Conservation (phyloP, 73 alveolate genomes). For the Effrenium voratum region DNA sequence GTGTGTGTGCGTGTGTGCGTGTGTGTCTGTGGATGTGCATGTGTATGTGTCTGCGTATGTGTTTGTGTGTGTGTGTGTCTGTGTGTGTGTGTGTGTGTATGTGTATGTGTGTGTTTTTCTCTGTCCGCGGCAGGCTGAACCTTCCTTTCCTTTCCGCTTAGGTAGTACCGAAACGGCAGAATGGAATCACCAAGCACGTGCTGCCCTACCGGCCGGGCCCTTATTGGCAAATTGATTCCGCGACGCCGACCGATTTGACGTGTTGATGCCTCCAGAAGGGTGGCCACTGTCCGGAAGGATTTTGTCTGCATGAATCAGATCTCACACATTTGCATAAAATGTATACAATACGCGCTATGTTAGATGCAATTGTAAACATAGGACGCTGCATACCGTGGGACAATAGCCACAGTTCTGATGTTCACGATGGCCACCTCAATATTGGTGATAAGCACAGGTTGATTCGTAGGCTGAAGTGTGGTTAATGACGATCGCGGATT, state of each 20-base stretch:
- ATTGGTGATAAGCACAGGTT: too few species aligned
- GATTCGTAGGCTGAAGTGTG: too few species aligned
- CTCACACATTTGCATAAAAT: too few species aligned
- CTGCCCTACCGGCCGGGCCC: background rate
- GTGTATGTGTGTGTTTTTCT: background rate
- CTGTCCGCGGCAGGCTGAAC: background rate
- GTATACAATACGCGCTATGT: too few species aligned
- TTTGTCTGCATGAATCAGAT: too few species aligned
- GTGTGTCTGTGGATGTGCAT: background rate
- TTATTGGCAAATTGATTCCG: background rate
- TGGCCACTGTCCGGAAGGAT: too few species aligned
- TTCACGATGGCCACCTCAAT: too few species aligned
- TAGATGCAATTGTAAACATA: too few species aligned
- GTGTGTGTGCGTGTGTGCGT: background rate
- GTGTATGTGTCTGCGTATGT: too few species aligned
- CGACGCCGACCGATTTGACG: background rate
- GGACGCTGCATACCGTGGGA: too few species aligned
- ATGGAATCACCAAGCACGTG: slow-evolving; percentile 11
- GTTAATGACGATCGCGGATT: too few species aligned
- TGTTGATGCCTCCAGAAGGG: background rate
- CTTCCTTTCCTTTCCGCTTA: background rate
- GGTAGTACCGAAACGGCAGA: slow-evolving; percentile 30
- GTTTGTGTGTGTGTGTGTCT: background rate
- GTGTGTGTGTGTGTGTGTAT: background rate
- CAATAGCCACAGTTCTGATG: too few species aligned